Evolutionary conservation across 2,329 filamentous ascomycete species (phyloP).

Genomic region (Hypoxylon sp.): DNA sequence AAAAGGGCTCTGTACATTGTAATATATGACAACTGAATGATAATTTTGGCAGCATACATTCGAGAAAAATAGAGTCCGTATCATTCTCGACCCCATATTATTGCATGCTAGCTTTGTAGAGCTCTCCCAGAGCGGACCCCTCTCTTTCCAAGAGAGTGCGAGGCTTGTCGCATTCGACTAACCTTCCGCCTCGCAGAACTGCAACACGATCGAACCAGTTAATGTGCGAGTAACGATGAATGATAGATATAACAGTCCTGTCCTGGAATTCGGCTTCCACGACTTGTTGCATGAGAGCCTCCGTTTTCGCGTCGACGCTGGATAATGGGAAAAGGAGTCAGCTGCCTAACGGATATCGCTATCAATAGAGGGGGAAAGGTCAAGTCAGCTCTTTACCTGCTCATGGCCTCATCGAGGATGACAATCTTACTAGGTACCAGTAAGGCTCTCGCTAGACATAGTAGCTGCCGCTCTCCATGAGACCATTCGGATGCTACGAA

Average conservation of each 20-base stretch:
- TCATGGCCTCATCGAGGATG: no score
- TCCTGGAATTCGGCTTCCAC: not conserved
- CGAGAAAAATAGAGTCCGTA: slow-evolving; percentile 14
- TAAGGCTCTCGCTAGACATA: no score
- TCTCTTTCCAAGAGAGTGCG: not conserved
- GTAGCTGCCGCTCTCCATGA: no score
- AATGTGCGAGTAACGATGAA: not conserved
- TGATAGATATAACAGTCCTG: not conserved
- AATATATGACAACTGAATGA: slow-evolving; percentile 36
- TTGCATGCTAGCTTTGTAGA: not conserved
- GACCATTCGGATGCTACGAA: no score
- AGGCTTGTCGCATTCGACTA: not conserved
- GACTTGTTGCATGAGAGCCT: not conserved
- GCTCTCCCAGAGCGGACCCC: not conserved
- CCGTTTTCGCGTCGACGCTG: not conserved
- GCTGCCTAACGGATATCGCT: not conserved
- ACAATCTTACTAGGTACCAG: no score
- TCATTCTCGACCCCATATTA: not conserved
- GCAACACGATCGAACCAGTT: not conserved
- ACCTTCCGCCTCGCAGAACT: not conserved
- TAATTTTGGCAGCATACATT: not conserved
- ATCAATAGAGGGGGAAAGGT: not conserved
- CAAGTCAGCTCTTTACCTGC: not conserved
- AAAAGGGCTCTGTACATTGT: not conserved
- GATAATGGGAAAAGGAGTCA: not conserved